Percentiles rank a stretch among this genome's conserved stretches.
phyloP scores from a whole-genome alignment of 108 stramenopile species.

The Mayamaea pseudoterrestris region DNA sequence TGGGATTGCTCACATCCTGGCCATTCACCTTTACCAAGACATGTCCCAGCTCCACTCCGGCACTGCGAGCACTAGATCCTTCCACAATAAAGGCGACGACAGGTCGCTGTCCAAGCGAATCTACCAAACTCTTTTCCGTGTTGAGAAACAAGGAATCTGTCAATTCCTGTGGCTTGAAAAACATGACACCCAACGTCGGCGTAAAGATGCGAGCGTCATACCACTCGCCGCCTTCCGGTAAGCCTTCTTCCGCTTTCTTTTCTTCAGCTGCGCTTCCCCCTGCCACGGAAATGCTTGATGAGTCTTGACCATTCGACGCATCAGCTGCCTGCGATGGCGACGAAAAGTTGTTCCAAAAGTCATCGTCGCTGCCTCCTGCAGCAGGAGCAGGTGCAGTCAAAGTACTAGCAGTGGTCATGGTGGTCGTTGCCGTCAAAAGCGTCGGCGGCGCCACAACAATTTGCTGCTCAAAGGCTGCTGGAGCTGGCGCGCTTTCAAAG shows the following conservation, averaged over 20 bases:
- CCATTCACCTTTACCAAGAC: constrained; percentile 82
- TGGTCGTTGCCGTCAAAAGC: neutral
- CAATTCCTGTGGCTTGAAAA: constrained; percentile 85
- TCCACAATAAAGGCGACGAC: constrained; percentile 86
- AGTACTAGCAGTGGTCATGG: constrained; percentile 10
- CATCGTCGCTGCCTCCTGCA: constrained; percentile 17
- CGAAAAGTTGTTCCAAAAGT: constrained; percentile 57
- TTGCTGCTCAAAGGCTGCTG: constrained; percentile 8
- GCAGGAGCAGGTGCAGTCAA: constrained; percentile 10
- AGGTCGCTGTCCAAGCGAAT: constrained; percentile 65
- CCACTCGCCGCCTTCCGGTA: constrained; percentile 82
- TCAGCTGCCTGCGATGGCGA: constrained; percentile 6
- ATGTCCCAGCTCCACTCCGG: constrained; percentile 80
- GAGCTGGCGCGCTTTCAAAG: constrained; percentile 36
- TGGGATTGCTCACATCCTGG: constrained; percentile 78
- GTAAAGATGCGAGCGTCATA: constrained; percentile 87
- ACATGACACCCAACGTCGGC: constrained; percentile 87
- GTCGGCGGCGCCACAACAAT: constrained; percentile 3
- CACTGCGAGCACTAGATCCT: constrained; percentile 63
- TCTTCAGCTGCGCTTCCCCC: constrained; percentile 24
- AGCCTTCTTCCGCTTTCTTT: constrained; percentile 34
- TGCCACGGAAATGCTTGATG: constrained; percentile 14
- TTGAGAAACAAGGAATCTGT: constrained; percentile 73
- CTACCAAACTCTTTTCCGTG: constrained; percentile 54
- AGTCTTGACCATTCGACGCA: constrained; percentile 8